phyloP scores from a whole-genome alignment of 148 eudicot genomes.

The Chenopodium album region DNA sequence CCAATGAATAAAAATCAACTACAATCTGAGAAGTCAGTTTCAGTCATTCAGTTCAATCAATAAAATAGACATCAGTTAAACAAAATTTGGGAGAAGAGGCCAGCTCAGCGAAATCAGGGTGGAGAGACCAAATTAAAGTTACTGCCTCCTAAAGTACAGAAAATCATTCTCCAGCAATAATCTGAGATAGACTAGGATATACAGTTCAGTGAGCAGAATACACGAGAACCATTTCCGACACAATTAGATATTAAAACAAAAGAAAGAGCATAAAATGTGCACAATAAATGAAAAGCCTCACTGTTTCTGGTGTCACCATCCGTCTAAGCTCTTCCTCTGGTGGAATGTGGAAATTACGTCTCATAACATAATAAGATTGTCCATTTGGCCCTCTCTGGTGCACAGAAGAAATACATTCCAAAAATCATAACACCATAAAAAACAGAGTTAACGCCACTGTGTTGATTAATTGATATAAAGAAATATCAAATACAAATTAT shows the following conservation, averaged over 20 bases:
- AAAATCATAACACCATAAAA: background rate
- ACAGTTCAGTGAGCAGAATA: background rate
- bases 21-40: background rate
- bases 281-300: constrained; percentile 41
- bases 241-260: background rate
- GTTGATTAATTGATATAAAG: too few relatives aligned
- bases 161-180: background rate
- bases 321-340: constrained; percentile 90
- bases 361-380: constrained; percentile 71
- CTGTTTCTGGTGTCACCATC: constrained; percentile 93
- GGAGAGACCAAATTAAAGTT: background rate
- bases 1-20: background rate
- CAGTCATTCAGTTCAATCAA: background rate
- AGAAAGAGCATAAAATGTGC: background rate
- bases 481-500: background rate
- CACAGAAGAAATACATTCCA: background rate
- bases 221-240: background rate
- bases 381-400: constrained; percentile 72
- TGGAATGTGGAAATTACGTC: constrained; percentile 85
- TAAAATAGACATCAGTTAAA: background rate
- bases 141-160: background rate
- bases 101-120: background rate
- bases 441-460: background rate
- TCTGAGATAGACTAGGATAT: background rate
- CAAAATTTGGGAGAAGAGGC: background rate